Base-by-base conservation (phyloP, 805 yeast genomes). In the Cephaloascus fragrans region DNA sequence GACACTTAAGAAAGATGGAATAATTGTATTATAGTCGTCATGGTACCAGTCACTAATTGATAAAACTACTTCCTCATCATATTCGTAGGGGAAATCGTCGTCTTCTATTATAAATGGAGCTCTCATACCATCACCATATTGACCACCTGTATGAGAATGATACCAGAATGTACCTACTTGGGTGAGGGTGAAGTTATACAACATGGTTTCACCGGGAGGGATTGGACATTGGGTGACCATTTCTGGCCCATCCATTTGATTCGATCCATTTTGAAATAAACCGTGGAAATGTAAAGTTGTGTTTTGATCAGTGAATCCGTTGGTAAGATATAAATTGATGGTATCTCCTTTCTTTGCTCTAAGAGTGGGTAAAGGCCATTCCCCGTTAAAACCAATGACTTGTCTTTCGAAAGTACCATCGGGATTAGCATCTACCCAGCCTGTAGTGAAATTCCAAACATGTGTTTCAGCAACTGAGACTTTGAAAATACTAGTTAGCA, bases 161-260 rank as follows among this genome's bases (percentile, higher is more conserved):
- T 90, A 93, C 98, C 98, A 93, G 71, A 70, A 93, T 15, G 95
- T 75, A 52, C 98, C 98, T 41, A 70, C 77, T 62, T 93, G 96
- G 37, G 75, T 75, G 44, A 88, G 86, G 19, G 96, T 83, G 62
- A 93, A 93, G 68, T 90, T 88, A 70, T 93, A 93, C 45, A 80
- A 60, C 62, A 76, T 68, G 16, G 83, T 72, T 44, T 75, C 73
- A 39, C 83, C 83, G 4, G 94, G 83, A n/a, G 84, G 79, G 47
- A 87, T 80, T 23, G 96, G 95, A 71, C 97, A 93, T 62, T 90
- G 97, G 28, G 85, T 77, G 35, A 90, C 69, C 75, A 75, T 67
- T 51, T 83, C 83, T 14, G 96, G 94, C 42, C 98, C 98, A 59
- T 90, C 98, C 90, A 83, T 83, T 54, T 72, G 80, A 50, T 57